Evolutionary conservation across 2,329 filamentous ascomycete genomes (phyloP).

Genomic region (Albophoma yamanashiensis): DNA sequence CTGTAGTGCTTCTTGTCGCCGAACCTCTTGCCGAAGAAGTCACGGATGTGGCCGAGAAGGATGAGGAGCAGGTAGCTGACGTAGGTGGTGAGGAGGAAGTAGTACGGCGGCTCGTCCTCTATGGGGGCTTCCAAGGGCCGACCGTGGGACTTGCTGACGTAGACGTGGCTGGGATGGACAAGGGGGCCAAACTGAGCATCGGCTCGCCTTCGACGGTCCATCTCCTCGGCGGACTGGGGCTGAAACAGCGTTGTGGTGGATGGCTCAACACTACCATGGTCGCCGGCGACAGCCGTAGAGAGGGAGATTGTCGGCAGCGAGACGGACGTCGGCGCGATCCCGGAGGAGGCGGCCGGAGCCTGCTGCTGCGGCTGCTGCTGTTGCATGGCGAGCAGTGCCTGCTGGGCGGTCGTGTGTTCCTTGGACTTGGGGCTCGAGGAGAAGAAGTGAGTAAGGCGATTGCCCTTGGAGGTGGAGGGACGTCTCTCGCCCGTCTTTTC

Average conservation of each 20-base stretch:
- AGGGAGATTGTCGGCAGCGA: slow-evolving; percentile 86
- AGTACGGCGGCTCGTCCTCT: slow-evolving; percentile 93
- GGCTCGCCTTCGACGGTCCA: slow-evolving; percentile 60
- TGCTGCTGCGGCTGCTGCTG: slow-evolving; percentile 30
- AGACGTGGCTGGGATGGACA: slow-evolving; percentile 68
- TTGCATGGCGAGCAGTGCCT: slow-evolving; percentile 57
- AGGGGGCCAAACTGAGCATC: slow-evolving; percentile 91
- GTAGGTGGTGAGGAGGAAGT: slow-evolving; percentile 94
- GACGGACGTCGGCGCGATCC: slow-evolving; percentile 43
- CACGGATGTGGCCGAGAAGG: slow-evolving; percentile 85
- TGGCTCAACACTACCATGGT: slow-evolving; percentile 60
- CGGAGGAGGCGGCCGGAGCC: slow-evolving; percentile 39
- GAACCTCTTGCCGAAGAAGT: slow-evolving; percentile 97
- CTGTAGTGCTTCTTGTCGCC: slow-evolving; percentile 72
- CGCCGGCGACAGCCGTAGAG: slow-evolving; percentile 70
- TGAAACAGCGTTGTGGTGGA: slow-evolving; percentile 74
- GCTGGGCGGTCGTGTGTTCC: slow-evolving; percentile 52
- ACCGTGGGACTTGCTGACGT: slow-evolving; percentile 80
- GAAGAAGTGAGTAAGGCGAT: slow-evolving; percentile 74
- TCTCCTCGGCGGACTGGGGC: slow-evolving; percentile 76
- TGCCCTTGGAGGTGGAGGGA: slow-evolving; percentile 56
- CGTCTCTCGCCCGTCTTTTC: slow-evolving; percentile 45
- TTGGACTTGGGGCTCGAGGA: slow-evolving; percentile 69
- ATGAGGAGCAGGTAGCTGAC: slow-evolving; percentile 96
- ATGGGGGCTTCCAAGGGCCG: slow-evolving; percentile 70